These are phyloP conservation scores for Pseudonectria foliicola DNA, from an alignment of 2,329 filamentous ascomycete genomes.

Conservation along the genomic window DNA sequence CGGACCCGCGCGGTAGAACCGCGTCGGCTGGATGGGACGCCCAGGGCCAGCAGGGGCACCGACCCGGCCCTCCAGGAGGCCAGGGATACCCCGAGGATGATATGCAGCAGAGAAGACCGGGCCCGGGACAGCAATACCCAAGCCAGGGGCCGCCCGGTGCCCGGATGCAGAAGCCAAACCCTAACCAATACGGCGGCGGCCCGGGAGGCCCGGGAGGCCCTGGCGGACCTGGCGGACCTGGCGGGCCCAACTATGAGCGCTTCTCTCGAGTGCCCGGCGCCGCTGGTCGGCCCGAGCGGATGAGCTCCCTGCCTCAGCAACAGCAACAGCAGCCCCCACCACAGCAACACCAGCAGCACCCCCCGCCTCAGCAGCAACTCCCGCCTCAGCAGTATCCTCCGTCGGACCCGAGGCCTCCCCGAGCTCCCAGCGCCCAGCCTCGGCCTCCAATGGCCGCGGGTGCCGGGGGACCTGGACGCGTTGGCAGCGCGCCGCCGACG, in stretches of 20 bases:
- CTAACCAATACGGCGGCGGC: conserved; percentile 1
- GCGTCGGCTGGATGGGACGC: conserved; percentile 39
- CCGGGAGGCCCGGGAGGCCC: conserved; percentile 10
- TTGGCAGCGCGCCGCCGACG: conserved; percentile 32
- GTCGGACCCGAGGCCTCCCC: conserved; percentile 12
- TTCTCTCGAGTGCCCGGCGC: conserved; percentile 26
- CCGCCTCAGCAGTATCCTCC: conserved; percentile 4
- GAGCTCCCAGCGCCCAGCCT: conserved; percentile 17
- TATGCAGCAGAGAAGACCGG: too few species aligned
- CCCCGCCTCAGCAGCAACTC: conserved; percentile 4
- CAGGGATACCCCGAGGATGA: too few species aligned
- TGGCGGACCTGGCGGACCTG: conserved; percentile 14
- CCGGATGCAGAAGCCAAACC: not conserved
- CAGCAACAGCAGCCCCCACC: conserved; percentile 5
- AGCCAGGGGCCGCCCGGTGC: too few species aligned
- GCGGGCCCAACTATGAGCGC: conserved; percentile 21
- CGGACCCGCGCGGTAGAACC: conserved; percentile 36
- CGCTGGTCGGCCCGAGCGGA: conserved; percentile 24
- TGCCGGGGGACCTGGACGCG: conserved; percentile 20
- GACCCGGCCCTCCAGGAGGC: conserved; percentile 15
- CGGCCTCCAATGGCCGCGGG: conserved; percentile 13
- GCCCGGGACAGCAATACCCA: too few species aligned
- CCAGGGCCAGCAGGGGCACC: conserved; percentile 23
- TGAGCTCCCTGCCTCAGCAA: conserved; percentile 25
- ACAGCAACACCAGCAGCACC: conserved; percentile 2